Conservation (phyloP, 1,139 yeast species). For the Taphrina populina region DNA sequence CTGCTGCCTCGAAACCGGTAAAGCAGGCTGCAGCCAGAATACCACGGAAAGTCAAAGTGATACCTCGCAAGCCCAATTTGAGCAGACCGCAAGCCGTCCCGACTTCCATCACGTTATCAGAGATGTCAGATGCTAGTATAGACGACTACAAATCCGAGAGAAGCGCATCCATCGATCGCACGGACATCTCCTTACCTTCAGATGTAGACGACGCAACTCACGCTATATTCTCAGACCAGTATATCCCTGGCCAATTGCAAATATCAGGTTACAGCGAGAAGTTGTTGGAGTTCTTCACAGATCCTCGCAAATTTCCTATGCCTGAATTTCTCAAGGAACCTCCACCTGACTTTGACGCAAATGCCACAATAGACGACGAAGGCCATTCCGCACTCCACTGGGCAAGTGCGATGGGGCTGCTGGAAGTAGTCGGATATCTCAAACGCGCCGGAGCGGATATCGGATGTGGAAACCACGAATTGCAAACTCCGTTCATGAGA, state of each 20-base stretch:
- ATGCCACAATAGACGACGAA: slow-evolving; percentile 84
- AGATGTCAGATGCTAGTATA: slow-evolving; percentile 30
- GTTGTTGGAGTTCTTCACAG: slow-evolving; percentile 58
- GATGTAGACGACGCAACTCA: slow-evolving; percentile 16
- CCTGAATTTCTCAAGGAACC: slow-evolving; percentile 73
- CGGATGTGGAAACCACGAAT: slow-evolving; percentile 75
- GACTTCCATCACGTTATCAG: slow-evolving; percentile 4
- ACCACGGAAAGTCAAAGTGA: slow-evolving; percentile 20
- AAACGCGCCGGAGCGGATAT: slow-evolving; percentile 66
- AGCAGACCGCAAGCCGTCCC: slow-evolving; percentile 6
- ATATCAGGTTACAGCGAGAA: slow-evolving; percentile 48
- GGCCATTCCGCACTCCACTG: slow-evolving; percentile 95
- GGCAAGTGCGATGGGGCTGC: slow-evolving; percentile 89
- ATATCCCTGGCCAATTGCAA: slow-evolving; percentile 26
- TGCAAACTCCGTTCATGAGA: slow-evolving; percentile 87
- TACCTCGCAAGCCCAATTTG: neutral
- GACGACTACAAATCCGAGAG: slow-evolving; percentile 26
- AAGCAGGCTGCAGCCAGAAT: slow-evolving; percentile 7
- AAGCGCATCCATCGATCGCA: slow-evolving; percentile 26
- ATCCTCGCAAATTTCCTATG: slow-evolving; percentile 69
- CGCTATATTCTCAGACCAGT: slow-evolving; percentile 23
- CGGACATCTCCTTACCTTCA: slow-evolving; percentile 22
- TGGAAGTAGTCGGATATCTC: slow-evolving; percentile 68
- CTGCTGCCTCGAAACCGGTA: slow-evolving; percentile 29
- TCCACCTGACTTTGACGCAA: slow-evolving; percentile 69